A percentile compares a stretch with the other conserved stretches of the same genome.
phyloP scores from a whole-genome alignment of 1,139 yeast species.

The Hansenula anomala region DNA sequence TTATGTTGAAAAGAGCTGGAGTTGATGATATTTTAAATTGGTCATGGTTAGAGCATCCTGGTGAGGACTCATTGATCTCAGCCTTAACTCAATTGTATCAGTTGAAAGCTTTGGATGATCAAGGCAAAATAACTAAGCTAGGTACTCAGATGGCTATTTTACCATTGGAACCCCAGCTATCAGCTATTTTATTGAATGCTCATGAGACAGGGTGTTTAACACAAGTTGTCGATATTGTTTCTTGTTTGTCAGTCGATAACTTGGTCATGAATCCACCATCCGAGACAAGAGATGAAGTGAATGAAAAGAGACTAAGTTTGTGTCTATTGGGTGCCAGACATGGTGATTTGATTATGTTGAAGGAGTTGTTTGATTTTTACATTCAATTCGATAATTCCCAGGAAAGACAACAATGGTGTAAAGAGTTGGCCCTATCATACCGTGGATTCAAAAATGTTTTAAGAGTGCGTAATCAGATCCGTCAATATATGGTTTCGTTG shows the following conservation, averaged over 20 bases:
- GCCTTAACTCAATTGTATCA: constrained; percentile 78
- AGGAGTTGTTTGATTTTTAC: constrained; percentile 69
- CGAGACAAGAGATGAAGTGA: constrained; percentile 79
- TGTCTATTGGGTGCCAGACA: constrained; percentile 65
- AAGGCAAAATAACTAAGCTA: constrained; percentile 67
- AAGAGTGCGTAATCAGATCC: constrained; percentile 71
- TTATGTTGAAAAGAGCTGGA: constrained; percentile 78
- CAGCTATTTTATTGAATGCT: constrained; percentile 81
- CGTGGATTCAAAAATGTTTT: constrained; percentile 78
- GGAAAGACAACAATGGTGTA: constrained; percentile 78
- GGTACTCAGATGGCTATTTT: constrained; percentile 85
- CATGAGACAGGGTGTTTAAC: constrained; percentile 50
- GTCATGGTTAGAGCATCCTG: constrained; percentile 93
- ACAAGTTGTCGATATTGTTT: constrained; percentile 80
- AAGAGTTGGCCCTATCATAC: constrained; percentile 65
- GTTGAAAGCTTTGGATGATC: constrained; percentile 71
- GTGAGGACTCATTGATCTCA: constrained; percentile 66
- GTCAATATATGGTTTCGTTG: constrained; percentile 53
- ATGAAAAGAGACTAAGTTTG: constrained; percentile 49
- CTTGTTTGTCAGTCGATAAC: constrained; percentile 92
- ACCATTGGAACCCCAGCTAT: constrained; percentile 87
- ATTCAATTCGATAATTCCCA: constrained; percentile 40
- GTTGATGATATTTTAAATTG: constrained; percentile 80
- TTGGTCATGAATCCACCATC: constrained; percentile 74
- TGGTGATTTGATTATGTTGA: constrained; percentile 83